Evolutionary conservation across 371 early-diverging fungal genomes (phyloP), one percentile per base, ranked within the genome.

Genomic region (Mucor indicus): DNA sequence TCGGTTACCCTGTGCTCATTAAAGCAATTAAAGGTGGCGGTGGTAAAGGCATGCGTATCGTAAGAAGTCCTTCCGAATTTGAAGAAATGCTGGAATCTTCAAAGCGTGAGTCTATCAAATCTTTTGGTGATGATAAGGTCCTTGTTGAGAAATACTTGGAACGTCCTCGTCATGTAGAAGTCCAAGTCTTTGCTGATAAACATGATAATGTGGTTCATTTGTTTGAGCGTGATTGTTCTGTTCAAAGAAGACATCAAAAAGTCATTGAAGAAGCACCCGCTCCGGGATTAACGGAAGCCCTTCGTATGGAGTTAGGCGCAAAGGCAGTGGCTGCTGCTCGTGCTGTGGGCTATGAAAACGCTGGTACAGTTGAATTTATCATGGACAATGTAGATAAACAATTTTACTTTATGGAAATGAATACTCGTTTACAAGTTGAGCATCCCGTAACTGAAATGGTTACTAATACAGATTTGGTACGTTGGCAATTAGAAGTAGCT

Each of bases 371-470:
- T 24, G 99, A 99, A 68, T 99, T 97, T 60, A 90, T 99, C 38
- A 85, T 93, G 78, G 96, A 94, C 68, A 85, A 89, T 53, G 71
- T 81, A n/a, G 83, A 81, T 42, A 80, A 90, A 58, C 64, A 90
- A 48, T 95, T 95, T 60, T 98, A 96, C 73, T 98, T 98, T 63
- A 89, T 99, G 90, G 98, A 98, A 75, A 95, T 96, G 92, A 95
- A 95, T 72, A 93, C 95, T 3, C 83, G 95, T 40, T 77, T 96
- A 16, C 95, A 96, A 65, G 83, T 98, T 8, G 98, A 98, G 69
- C 99, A 98, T 69, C 96, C 98, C 7, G 90, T 96, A 10, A 96
- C 98, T 4, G 99, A 99, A 69, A 90, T 94, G 90, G 84, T 96
- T 22, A 93, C 94, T 11, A 79, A 84, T 47, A 89, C 92, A 3